A percentile compares a stretch with the other conserved stretches of the same genome.
Evolutionary conservation across 2,329 filamentous ascomycete genomes (phyloP).

Genomic region (Colletotrichum scovillei): DNA sequence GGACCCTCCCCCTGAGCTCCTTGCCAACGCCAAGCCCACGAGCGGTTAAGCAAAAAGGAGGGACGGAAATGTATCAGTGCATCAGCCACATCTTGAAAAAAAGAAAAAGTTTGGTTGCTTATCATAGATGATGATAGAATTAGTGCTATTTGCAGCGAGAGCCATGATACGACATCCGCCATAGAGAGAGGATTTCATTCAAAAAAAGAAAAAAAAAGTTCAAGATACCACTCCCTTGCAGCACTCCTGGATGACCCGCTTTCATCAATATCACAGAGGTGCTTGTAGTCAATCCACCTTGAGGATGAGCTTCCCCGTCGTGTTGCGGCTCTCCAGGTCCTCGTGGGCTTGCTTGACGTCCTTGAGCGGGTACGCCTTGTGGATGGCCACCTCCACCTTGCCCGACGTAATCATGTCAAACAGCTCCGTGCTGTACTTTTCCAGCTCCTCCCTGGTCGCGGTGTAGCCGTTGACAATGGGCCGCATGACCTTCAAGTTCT

Average conservation of each 20-base stretch:
- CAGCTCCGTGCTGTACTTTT: constrained; percentile 76
- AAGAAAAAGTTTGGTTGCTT: not conserved
- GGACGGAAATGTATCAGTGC: not conserved
- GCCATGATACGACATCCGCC: constrained; percentile 25
- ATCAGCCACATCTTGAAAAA: not conserved
- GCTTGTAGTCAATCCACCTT: constrained; percentile 60
- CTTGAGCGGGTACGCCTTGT: constrained; percentile 80
- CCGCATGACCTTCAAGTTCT: constrained; percentile 83
- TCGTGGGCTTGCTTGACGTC: constrained; percentile 78
- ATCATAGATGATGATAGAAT: constrained; percentile 24
- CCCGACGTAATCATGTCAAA: constrained; percentile 77
- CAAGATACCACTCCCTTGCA: not conserved
- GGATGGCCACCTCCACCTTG: constrained; percentile 78
- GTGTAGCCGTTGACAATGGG: constrained; percentile 80
- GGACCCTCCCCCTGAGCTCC: constrained; percentile 84
- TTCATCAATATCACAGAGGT: not conserved
- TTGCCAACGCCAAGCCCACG: constrained; percentile 69
- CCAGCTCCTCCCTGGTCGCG: constrained; percentile 75
- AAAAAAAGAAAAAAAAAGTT: constrained; percentile 6
- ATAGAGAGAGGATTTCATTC: constrained; percentile 15
- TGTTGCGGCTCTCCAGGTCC: constrained; percentile 85
- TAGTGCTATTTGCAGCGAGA: constrained; percentile 29
- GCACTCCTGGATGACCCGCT: not conserved
- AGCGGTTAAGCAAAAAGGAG: constrained; percentile 8
- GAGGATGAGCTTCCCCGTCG: constrained; percentile 84